phyloP scores from a whole-genome alignment of 2,329 filamentous ascomycete genomes.

The Fusarium solani-melongenae region DNA sequence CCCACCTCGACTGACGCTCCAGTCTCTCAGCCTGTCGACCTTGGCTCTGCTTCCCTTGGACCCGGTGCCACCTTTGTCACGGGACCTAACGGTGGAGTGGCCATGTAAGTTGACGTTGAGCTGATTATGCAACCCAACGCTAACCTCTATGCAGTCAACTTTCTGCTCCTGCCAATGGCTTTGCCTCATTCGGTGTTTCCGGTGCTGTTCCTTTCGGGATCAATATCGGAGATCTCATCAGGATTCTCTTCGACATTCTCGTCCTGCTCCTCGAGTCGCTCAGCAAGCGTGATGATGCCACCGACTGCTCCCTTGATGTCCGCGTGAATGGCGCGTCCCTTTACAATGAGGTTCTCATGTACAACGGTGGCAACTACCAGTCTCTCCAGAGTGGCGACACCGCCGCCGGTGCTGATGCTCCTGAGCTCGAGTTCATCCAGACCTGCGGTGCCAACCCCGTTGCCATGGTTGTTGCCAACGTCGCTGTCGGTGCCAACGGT shows the following conservation, averaged over 20 bases:
- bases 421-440: conserved; percentile 10
- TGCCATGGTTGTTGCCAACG: not conserved
- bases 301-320: conserved; percentile 11
- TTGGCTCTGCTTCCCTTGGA: not conserved
- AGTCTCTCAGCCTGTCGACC: not conserved
- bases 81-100: not conserved
- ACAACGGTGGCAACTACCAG: not conserved
- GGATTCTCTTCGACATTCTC: not conserved
- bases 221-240: not conserved
- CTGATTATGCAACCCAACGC: too few relatives aligned
- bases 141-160: not conserved
- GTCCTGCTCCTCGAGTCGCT: rapidly evolving
- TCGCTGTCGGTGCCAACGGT: conserved; percentile 26
- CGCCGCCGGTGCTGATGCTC: rapidly evolving
- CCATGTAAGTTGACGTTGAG: conserved; percentile 1
- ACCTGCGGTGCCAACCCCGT: conserved; percentile 4
- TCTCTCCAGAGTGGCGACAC: rapidly evolving
- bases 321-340: not conserved
- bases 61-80: not conserved
- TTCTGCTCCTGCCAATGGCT: not conserved
- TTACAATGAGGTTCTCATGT: not conserved
- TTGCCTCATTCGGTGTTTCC: not conserved
- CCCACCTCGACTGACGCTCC: not conserved
- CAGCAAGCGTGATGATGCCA: conserved; percentile 8
- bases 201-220: rapidly evolving